A percentile compares a stretch with the other conserved stretches of the same genome.
phyloP scores from a whole-genome alignment of 352 stramenopile species.

The Globisporangium alternatum region DNA sequence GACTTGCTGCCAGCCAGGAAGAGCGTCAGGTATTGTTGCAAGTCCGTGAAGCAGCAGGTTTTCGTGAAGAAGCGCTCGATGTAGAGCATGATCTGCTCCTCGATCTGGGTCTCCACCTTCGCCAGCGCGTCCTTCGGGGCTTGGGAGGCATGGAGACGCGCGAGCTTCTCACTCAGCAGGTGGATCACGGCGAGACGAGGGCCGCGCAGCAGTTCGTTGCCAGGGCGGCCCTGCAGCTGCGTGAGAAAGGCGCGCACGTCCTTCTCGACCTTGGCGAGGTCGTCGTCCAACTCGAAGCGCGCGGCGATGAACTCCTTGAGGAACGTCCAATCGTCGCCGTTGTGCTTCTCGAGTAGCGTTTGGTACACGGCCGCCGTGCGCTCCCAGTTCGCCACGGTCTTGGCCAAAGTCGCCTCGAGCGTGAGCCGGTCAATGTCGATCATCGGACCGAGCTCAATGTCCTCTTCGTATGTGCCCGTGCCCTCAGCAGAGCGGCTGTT shows the following conservation, averaged over 20 bases:
- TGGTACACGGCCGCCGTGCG: constrained; percentile 54
- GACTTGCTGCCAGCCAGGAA: constrained; percentile 25
- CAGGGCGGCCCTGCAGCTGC: constrained; percentile 38
- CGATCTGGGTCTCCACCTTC: constrained; percentile 40
- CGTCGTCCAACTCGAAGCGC: constrained; percentile 36
- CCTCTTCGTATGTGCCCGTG: constrained; percentile 73
- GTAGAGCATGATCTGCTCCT: constrained; percentile 55
- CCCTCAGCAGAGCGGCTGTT: constrained; percentile 66
- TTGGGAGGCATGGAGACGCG: constrained; percentile 22
- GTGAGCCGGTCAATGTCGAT: constrained; percentile 71
- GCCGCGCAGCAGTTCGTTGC: constrained; percentile 58
- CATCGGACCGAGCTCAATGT: constrained; percentile 83
- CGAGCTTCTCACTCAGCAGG: constrained; percentile 44
- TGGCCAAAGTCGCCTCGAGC: constrained; percentile 63
- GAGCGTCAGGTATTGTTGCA: constrained; percentile 70
- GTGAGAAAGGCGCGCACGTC: constrained; percentile 38
- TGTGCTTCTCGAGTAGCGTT: constrained; percentile 62
- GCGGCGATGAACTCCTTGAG: constrained; percentile 61
- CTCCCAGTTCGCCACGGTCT: constrained; percentile 45
- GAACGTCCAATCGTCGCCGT: constrained; percentile 84
- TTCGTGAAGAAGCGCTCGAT: constrained; percentile 71
- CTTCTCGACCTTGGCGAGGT: constrained; percentile 25
- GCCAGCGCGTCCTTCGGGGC: constrained; percentile 17
- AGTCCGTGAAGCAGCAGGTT: constrained; percentile 83
- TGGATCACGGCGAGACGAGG: constrained; percentile 69